Conservation (phyloP, 1,284 basidiomycete species). For the Ceratobasidium sp. region DNA sequence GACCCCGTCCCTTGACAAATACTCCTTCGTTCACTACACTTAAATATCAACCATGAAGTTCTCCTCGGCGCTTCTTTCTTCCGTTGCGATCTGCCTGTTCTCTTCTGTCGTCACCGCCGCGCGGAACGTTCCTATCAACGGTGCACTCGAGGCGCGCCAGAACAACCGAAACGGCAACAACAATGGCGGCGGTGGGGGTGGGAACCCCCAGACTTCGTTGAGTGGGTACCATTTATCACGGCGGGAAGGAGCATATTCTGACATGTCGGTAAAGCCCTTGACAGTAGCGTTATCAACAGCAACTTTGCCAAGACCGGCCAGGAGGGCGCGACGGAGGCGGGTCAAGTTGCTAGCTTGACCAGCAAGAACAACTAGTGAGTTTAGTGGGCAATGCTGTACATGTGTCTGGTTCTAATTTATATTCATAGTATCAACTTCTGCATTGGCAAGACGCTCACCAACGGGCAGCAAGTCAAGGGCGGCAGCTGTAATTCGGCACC, state of each 20-base stretch:
- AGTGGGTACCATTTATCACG: constrained; percentile 12
- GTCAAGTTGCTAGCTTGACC: constrained; percentile 52
- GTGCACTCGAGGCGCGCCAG: constrained; percentile 23
- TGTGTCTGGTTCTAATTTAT: constrained; percentile 48
- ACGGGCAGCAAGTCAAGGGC: constrained; percentile 53
- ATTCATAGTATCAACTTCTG: constrained; percentile 48
- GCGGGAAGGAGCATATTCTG: background rate
- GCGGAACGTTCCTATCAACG: constrained; percentile 17
- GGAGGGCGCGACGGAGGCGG: constrained; percentile 46
- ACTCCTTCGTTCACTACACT: constrained; percentile 30
- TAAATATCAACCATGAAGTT: constrained; percentile 36
- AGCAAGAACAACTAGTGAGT: constrained; percentile 52
- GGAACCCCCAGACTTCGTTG: constrained; percentile 26
- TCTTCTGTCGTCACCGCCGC: constrained; percentile 15
- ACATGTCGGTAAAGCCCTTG: constrained; percentile 44
- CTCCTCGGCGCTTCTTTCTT: constrained; percentile 24
- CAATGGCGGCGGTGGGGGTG: constrained; percentile 1
- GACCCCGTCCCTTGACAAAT: constrained; percentile 28
- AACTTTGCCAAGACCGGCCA: constrained; percentile 46
- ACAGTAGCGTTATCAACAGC: constrained; percentile 45
- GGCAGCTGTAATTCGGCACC: constrained; percentile 54
- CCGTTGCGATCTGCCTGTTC: constrained; percentile 14
- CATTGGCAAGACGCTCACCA: constrained; percentile 52
- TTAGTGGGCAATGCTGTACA: constrained; percentile 44
- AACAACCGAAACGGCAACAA: constrained; percentile 2